Evolutionary conservation across 2,329 filamentous ascomycete genomes (phyloP).

Genomic region (Penicillium sp.): DNA sequence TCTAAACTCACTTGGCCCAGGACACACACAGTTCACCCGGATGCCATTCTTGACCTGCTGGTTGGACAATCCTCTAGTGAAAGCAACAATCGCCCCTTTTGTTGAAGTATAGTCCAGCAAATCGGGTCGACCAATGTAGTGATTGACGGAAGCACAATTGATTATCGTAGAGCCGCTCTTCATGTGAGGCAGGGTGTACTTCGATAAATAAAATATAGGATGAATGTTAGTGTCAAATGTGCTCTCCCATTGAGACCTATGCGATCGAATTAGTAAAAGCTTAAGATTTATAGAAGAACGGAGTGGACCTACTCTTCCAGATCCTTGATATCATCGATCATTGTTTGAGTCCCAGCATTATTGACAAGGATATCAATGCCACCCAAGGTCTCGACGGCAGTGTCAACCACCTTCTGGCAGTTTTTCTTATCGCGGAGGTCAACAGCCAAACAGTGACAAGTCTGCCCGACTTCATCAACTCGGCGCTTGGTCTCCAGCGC

Average conservation of each 20-base stretch:
- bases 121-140: slow-evolving; percentile 77
- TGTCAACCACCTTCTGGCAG: slow-evolving; percentile 69
- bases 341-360: slow-evolving; percentile 75
- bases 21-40: slow-evolving; percentile 75
- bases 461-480: slow-evolving; percentile 66
- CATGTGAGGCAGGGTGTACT: slow-evolving; percentile 75
- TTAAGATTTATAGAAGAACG: background rate
- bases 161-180: slow-evolving; percentile 72
- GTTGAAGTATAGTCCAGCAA: slow-evolving; percentile 81
- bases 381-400: slow-evolving; percentile 65
- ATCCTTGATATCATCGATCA: slow-evolving; percentile 69
- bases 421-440: slow-evolving; percentile 67
- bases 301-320: slow-evolving; percentile 60
- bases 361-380: slow-evolving; percentile 68
- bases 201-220: slow-evolving; percentile 76
- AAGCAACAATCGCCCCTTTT: slow-evolving; percentile 71
- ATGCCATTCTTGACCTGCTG: slow-evolving; percentile 73
- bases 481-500: slow-evolving; percentile 71
- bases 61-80: slow-evolving; percentile 75
- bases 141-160: slow-evolving; percentile 83
- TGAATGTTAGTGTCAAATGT: slow-evolving; percentile 86
- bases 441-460: slow-evolving; percentile 63
- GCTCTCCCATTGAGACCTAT: slow-evolving; percentile 72
- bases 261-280: background rate
- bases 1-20: slow-evolving; percentile 58